Evolutionary conservation across 2,329 filamentous ascomycete species (phyloP), one percentile per base, ranked within the genome.

Genomic region (Ascochyta koolunga): DNA sequence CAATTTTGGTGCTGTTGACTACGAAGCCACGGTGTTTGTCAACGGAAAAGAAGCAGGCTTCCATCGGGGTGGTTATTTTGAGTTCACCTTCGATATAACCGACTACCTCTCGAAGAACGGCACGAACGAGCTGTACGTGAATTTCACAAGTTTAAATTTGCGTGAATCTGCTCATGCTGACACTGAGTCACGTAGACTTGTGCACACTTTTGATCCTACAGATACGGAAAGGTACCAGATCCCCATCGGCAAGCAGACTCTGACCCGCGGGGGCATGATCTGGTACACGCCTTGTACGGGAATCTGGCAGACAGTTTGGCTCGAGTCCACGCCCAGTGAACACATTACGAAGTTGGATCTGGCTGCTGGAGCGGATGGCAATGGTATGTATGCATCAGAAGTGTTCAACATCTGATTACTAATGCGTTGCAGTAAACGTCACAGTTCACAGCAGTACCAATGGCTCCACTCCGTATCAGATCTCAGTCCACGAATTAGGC

Each of bases 281-380:
- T 90, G 88, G 70, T 90, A 90, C 68, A 85, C 85, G 0, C 85
- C 88, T 0, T 90, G 87, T 67, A 87, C 85, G 29, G 88, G 88
- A 5, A 90, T 91, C 59, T 91, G 88, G 88, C 88, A 90, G 67
- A 82, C 81, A 16, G 88, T 90, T 0, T 91, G 88, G 88, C 75
- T 91, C 2, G 85, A 89, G 67, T 79, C 82, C n/a, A 85, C 82
- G 0, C 84, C 87, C 0, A 58, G 73, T 0, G 79, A 82, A 43
- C 77, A 86, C 60, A 82, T 90, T 49, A 82, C 81, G 0, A 77
- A 82, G 35, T 73, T 90, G 2, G 83, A 89, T 57, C 65, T 90
- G 15, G 71, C 79, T 22, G 87, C 86, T 0, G 68, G 67, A 27
- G 70, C 71, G 60, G 46, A 76, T 36, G 72, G 73, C 3, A 63